Base-by-base conservation (phyloP, 2,329 filamentous ascomycete genomes). In the Ophiocordyceps robertsii region DNA sequence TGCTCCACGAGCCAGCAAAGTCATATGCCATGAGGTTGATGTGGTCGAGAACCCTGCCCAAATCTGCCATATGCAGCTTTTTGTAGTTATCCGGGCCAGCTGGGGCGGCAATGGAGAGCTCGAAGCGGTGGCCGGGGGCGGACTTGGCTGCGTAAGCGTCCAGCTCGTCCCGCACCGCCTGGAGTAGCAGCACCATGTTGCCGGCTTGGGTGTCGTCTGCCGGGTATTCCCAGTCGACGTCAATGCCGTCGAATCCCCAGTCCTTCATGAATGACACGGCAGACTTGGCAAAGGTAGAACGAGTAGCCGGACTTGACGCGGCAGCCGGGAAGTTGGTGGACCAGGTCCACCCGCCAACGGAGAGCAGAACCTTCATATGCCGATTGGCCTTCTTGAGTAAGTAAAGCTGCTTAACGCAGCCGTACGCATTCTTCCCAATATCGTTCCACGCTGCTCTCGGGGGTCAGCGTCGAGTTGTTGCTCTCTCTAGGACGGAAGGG, bases 261-360 rank as follows among this genome's bases (percentile, higher is more conserved):
- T 94, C 79, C 53, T 82, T 78, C 44, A 94, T 69, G 42, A 92
- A 60, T 8, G 69, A 61, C 1, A 89, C 80, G 2, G 84, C 77
- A 4, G 73, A 75, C 38, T 72, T 62, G 6, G 86, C 87, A 61
- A 94, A 94, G 2, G 51, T 73, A 31, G 67, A 60, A 14, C 86
- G 73, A 14, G 75, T 78, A 3, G 67, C 61, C 0, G 71, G 69
- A 0, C 80, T 82, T 46, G 75, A 77, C 10, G 80, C 77, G 0
- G 80, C 80, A 1, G 67, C 66, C 1, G 83, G 69, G 56, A 94
- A 90, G 58, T 86, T 85, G 51, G 72, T 65, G 2, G 83, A 87
- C 61, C 85, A 92, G 0, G 84, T 88, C 83, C 83, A 93, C 29
- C 88, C 87, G 39, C 88, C 88, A 49, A 95, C 86, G 39, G 77